Evolutionary conservation across 331 rosid genomes (phyloP), one percentile per base, ranked within the genome.

Genomic region (Ulmus americana): DNA sequence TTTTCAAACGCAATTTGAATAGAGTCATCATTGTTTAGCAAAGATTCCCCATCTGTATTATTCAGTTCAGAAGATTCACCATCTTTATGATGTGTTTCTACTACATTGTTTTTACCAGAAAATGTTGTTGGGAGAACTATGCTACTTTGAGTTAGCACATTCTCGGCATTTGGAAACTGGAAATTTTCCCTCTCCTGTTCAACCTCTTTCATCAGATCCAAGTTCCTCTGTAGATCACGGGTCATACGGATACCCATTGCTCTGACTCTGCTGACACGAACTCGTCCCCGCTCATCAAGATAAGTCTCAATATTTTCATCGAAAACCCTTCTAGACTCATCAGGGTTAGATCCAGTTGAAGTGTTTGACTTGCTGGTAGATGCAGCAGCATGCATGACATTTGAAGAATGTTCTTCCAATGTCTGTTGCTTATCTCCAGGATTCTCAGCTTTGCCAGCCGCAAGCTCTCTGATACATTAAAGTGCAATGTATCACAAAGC

Each of bases 241-340:
- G 95, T 88, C 97, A 92, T 92, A n/a, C 81, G 86, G 72, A 92
- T 83, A 75, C 97, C 97, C 97, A 88, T 76, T 13, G 95, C 96
- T 76, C 91, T 88, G 61, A 81, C 79, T 72, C 97, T 85, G 65
- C 97, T 92, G 42, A 88, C 94, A 55, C 91, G 85, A 70, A 86
- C 74, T 50, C 63, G 84, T 61, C 96, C 97, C 75, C 86, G 81
- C 76, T 92, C 96, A 74, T 92, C 97, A 63, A 64, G 55, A 81
- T 81, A 88, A 10, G 95, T 92, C 75, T 88, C 81, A 64, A 86
- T 83, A 70, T 77, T 86, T 50, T 80, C 95, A 70, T 92, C 86
- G 77, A 77, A 78, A 73, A 59, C 80, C 63, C 77, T 83, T 22
- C 61, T 49, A 63, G 85, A 68, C 48, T 77, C 80, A 57, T 59